Evolutionary conservation across 192 early-diverging fungal genomes (phyloP).

Genomic region (Gamsiella multidivaricata): DNA sequence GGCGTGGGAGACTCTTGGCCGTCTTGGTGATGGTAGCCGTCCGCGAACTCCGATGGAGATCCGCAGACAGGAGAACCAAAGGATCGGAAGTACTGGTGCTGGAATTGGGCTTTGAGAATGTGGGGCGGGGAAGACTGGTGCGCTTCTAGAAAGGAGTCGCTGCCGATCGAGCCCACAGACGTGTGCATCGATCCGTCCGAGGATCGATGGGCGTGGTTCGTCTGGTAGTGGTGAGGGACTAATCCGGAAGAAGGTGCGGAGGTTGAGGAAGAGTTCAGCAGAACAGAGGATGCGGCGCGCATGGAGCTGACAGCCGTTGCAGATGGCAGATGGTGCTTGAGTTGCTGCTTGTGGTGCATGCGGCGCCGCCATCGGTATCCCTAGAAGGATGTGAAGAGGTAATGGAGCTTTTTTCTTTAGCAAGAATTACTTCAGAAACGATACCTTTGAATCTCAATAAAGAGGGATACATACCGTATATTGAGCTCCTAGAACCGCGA

Average conservation of each 20-base stretch:
- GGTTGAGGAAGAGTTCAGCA: neutral
- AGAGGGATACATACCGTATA: constrained; percentile 16
- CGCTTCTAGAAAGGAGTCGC: constrained; percentile 19
- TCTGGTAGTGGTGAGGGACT: neutral
- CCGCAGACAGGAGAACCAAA: neutral
- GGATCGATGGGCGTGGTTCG: constrained; percentile 3
- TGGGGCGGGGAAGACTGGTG: constrained; percentile 24
- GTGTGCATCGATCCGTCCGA: constrained; percentile 21
- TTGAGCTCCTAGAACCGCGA: constrained; percentile 11
- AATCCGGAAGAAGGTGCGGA: neutral
- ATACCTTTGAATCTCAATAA: neutral
- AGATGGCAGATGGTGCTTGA: constrained; percentile 1
- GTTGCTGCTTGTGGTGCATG: constrained; percentile 7
- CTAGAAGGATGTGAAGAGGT: constrained; percentile 1
- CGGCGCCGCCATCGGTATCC: constrained; percentile 25
- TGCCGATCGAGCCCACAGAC: constrained; percentile 4
- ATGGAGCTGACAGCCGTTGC: neutral
- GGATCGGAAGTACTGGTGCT: constrained; percentile 27
- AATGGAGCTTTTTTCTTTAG: no score
- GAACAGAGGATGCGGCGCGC: constrained; percentile 13
- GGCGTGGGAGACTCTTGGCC: neutral
- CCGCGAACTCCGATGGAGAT: constrained; percentile 8
- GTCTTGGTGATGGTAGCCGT: constrained; percentile 4
- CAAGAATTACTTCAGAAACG: neutral
- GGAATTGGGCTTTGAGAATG: constrained; percentile 12